These are phyloP conservation scores for Aspergillus clavatus DNA, from an alignment of 2,329 filamentous ascomycete species.

Conservation along the genomic window DNA sequence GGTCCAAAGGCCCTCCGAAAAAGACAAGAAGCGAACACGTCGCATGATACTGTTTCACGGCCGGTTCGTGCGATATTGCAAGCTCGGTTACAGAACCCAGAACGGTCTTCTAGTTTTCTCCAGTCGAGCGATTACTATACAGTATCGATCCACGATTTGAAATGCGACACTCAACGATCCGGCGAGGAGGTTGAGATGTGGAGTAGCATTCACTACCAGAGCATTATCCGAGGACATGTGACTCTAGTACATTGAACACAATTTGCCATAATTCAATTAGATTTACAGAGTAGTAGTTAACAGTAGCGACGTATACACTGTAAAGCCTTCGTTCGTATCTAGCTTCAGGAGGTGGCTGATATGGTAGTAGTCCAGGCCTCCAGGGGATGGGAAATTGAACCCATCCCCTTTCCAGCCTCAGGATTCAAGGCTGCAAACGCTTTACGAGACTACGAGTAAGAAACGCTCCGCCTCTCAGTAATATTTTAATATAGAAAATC, in stretches of 20 bases:
- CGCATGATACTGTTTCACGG: no score
- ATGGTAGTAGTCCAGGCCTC: conserved; percentile 4
- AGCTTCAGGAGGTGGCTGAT: conserved; percentile 21
- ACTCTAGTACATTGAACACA: no score
- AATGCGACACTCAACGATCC: neutral
- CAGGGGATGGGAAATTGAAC: conserved; percentile 5
- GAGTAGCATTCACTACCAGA: neutral
- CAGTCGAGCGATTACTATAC: no score
- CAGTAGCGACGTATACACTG: neutral
- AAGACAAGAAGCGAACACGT: no score
- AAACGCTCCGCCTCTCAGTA: neutral
- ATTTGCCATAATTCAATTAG: neutral
- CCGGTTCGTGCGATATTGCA: no score
- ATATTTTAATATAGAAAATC: neutral
- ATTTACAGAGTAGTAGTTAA: neutral
- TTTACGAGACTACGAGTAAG: neutral
- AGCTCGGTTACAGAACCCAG: no score
- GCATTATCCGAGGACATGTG: neutral
- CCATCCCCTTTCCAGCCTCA: conserved; percentile 1
- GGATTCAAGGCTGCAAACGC: neutral
- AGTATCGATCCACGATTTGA: neutral
- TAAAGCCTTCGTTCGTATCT: neutral
- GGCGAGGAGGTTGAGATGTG: neutral
- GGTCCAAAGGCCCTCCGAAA: no score
- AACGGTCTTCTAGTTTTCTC: no score